phyloP scores from a whole-genome alignment of 2,329 filamentous ascomycete genomes.

The Ascochyta rabiei region DNA sequence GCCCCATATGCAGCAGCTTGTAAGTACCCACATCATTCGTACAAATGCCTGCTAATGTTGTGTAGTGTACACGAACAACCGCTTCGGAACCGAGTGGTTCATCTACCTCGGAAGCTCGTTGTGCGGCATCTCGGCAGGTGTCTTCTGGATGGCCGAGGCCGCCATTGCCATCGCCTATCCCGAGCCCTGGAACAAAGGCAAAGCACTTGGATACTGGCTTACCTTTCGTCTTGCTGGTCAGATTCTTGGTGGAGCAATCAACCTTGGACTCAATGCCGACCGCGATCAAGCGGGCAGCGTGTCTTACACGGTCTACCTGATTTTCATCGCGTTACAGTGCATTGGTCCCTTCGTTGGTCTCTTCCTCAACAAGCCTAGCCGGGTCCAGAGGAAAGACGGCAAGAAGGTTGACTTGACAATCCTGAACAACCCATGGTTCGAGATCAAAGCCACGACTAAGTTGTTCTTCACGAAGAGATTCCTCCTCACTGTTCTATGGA shows the following conservation, averaged over 20 bases:
- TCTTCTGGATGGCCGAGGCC: constrained; percentile 78
- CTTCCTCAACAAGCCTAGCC: constrained; percentile 64
- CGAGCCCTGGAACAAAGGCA: constrained; percentile 60
- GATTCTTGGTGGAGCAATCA: constrained; percentile 74
- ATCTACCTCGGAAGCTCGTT: constrained; percentile 70
- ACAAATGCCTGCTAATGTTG: background rate
- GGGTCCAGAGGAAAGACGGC: constrained; percentile 71
- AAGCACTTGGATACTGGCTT: constrained; percentile 69
- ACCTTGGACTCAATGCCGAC: constrained; percentile 68
- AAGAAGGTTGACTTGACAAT: constrained; percentile 66
- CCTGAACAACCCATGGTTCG: constrained; percentile 60
- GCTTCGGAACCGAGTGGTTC: constrained; percentile 72
- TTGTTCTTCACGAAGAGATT: constrained; percentile 68
- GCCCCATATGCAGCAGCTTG: constrained; percentile 70
- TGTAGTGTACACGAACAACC: constrained; percentile 68
- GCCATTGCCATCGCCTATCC: constrained; percentile 76
- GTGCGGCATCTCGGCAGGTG: constrained; percentile 72
- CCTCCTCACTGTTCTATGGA: constrained; percentile 69
- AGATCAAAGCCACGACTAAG: constrained; percentile 64
- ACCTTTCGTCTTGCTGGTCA: constrained; percentile 67
- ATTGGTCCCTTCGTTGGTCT: constrained; percentile 68
- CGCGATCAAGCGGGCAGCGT: constrained; percentile 66
- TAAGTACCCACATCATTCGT: constrained; percentile 30
- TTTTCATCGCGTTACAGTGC: constrained; percentile 75
- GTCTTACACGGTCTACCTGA: constrained; percentile 69